These are phyloP conservation scores for Thymus quinquecostatus DNA, from an alignment of 257 asterid species.

Conservation along the genomic window DNA sequence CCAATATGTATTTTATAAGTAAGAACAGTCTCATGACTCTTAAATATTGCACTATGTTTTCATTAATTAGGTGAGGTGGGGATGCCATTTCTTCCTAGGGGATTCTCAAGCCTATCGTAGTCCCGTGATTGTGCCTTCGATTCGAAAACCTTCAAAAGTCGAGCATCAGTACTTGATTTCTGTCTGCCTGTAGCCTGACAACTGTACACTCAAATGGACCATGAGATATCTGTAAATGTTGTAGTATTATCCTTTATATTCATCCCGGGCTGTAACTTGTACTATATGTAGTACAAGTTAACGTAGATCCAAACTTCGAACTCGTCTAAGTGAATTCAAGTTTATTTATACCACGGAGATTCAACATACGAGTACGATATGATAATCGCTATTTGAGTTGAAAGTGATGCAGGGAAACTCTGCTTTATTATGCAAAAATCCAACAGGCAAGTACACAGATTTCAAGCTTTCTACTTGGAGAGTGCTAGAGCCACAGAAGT, in stretches of 20 bases:
- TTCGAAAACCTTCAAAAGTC: conserved; percentile 10
- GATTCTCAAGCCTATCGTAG: not conserved
- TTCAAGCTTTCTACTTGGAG: not conserved
- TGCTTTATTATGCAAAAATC: not conserved
- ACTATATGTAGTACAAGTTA: not conserved
- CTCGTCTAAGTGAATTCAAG: not conserved
- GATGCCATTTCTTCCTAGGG: conserved; percentile 14
- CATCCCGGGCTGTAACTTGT: not conserved
- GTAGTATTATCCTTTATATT: no score
- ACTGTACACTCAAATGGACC: conserved; percentile 28
- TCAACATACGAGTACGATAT: not conserved
- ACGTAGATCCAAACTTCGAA: not conserved
- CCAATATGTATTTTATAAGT: not conserved
- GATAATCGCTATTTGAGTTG: not conserved
- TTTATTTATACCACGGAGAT: not conserved
- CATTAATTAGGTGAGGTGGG: conserved; percentile 21
- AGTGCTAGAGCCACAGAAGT: not conserved
- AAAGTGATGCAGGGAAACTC: not conserved
- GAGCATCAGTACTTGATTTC: conserved; percentile 3
- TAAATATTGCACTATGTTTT: conserved; percentile 1
- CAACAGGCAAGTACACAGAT: conserved; percentile 12
- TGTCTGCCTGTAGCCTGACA: not conserved
- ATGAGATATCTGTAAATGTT: conserved; percentile 29
- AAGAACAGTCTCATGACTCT: not conserved
- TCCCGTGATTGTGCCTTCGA: conserved; percentile 16